Base-by-base conservation (phyloP, 2,329 filamentous ascomycete species). In the Aspergillus novoparasiticus region DNA sequence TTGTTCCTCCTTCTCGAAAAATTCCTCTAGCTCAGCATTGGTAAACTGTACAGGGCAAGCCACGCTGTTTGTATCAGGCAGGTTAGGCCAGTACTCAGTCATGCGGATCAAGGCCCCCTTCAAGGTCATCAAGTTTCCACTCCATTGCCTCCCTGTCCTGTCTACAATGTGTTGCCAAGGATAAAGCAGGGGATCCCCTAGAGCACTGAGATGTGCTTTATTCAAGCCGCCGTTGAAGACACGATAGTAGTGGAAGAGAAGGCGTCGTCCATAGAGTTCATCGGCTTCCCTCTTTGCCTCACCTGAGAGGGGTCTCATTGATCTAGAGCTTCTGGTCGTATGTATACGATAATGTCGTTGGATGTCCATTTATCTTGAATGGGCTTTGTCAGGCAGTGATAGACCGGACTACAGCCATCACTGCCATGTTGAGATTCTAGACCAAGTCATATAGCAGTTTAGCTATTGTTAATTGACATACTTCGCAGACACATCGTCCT, bases 171-270 rank as follows among this genome's bases (percentile, higher is more conserved):
- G 63, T 43, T 73, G 67, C 32, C 63, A 60, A 6, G 62, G 61
- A 19, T 62, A 39, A 11, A 72, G 26, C 0, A 68, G 6, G 1
- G 69, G 70, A 34, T 68, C 61, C 9, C 55, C 59, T 19, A 72
- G 67, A 26, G 66, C 67, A 34, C 61, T 34, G 4, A 72, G 62
- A 63, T 73, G 67, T 11, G 58, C 34, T 50, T 71, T 69, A 59
- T 73, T 72, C 2, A 66, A 30, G 6, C 57, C 58, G 2, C 63
- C 66, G 28, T 69, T 73, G 50, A 71, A 72, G 28, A 73, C 46
- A 41, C 64, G 66, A 60, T 72, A 72, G 11, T 64, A 53, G 58
- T 69, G 67, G 21, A 62, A 72, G 3, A 70, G 61, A 11, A 59
- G 57, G 32, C 61, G 57, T 16, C 63, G 62, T 1, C 53, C 55